Evolutionary conservation across 1,139 yeast genomes (phyloP), one percentile per base, ranked within the genome.

Genomic region (Wickerhamomyces sp.): DNA sequence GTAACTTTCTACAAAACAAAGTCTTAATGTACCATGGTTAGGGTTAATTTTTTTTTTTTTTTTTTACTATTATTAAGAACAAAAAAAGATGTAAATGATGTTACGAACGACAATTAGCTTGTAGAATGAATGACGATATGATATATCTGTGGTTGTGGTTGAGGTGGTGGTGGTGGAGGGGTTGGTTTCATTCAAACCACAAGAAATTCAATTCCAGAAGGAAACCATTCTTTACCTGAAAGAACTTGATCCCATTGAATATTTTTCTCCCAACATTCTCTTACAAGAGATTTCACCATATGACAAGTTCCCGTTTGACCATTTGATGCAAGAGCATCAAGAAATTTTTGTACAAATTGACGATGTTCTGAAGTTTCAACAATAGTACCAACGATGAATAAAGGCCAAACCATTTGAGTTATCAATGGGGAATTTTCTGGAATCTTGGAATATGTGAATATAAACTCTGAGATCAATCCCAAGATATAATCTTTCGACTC

Each of bases 331-430:
- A 72, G 54, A 0, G 55, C 59, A 26, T 64, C 61, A 56, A 70
- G 59, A 39, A 56, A 64, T n/a, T 39, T 35, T 32, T 50, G 47
- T 30, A 70, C 41, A 5, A 39, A 39, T 0, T 40, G 33, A 31
- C 64, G 47, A 32, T 69, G 70, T 16, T 44, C 55, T 0, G 38
- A 47, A 0, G 61, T 55, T 12, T 46, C 43, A 35, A 72, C 65
- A 40, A 62, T 66, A 31, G 74, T 58, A 2, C 69, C 72, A 30
- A 72, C 58, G 8, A 70, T 68, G 48, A 68, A 70, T 1, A 72
- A 58, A 0, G 79, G 79, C 78, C 78, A 73, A 3, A 73, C 77
- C 78, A 73, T 73, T 45, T 73, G 79, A 2, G 77, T 71, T 3
- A 71, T 68, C 18, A 66, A 52, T 2, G 77, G 74, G 2, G 71